Percentiles rank a stretch among this genome's conserved stretches.
Conservation (phyloP, 345 rosid genomes). For the Jatropha curcas region DNA sequence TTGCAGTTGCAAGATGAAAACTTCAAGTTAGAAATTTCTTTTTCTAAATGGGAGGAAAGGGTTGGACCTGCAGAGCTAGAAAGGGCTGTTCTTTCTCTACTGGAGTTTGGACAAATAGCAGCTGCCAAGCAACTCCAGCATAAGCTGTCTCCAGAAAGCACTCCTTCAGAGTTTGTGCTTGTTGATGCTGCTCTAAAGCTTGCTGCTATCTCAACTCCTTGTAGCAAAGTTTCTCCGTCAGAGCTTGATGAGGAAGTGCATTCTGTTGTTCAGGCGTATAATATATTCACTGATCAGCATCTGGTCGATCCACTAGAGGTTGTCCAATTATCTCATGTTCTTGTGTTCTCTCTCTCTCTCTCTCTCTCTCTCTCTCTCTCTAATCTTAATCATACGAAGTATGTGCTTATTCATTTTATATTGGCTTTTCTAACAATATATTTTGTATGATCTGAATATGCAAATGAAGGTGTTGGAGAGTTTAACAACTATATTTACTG, state of each 20-base stretch:
- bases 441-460: neutral
- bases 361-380: neutral
- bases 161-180: slow-evolving; percentile 71
- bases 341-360: neutral
- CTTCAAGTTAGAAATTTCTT: slow-evolving; percentile 58
- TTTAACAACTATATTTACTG: slow-evolving; percentile 60
- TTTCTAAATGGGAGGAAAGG: slow-evolving; percentile 94
- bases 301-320: slow-evolving; percentile 73
- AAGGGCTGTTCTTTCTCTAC: slow-evolving; percentile 85
- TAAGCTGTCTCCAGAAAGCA: slow-evolving; percentile 73
- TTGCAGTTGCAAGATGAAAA: slow-evolving; percentile 67
- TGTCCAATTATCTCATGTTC: slow-evolving; percentile 20
- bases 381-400: neutral
- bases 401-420: neutral
- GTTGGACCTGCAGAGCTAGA: slow-evolving; percentile 85
- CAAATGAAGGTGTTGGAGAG: slow-evolving; percentile 68
- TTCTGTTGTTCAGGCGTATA: slow-evolving; percentile 56
- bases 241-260: slow-evolving; percentile 64
- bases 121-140: slow-evolving; percentile 97
- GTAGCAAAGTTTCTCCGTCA: slow-evolving; percentile 40
- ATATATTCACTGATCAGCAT: slow-evolving; percentile 39
- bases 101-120: slow-evolving; percentile 92
- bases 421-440: neutral
- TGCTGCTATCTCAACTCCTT: slow-evolving; percentile 70
- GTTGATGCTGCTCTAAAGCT: slow-evolving; percentile 81